Evolutionary conservation across 176 grass and related monocot species (phyloP), one percentile per base, ranked within the genome.

Genomic region (Ensete ventricosum): DNA sequence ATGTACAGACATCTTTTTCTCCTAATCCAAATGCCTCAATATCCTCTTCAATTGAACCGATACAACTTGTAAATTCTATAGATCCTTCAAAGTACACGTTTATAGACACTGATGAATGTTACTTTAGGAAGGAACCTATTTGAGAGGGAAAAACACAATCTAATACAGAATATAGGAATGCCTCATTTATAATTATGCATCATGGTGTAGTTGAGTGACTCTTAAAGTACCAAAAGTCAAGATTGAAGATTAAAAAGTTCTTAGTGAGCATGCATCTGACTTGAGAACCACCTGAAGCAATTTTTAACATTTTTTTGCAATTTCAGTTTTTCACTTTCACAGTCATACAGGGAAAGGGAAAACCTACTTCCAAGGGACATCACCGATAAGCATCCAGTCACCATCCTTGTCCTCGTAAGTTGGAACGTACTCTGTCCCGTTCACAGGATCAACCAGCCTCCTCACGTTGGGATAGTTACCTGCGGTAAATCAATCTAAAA

Each of bases 371-470:
- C 90, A 96, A 3, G 93, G 93, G 53, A 92, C 93, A 76, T 96
- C 93, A 14, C 93, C 93, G 43, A 92, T 87, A 53, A 96, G 93
- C 93, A 96, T 96, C 93, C 89, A 96, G 80, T 96, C 93, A 20
- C 93, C 93, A 53, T 96, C 93, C 72, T 84, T 96, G 81, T 96
- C 93, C 87, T 96, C 87, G 51, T 96, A 96, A 69, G 93, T 92
- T 17, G 89, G 87, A 64, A 92, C 85, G 49, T 92, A 96, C 82
- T 96, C 89, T 70, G 83, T 83, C 25, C 85, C 92, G 9, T 81
- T 90, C 71, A 81, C 79, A n/a, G 85, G 74, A 83, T 96, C 93
- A 34, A 96, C 83, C 55, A 90, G 82, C 73, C 76, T 81, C 29
- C 79, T 83, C 4, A 68, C 83, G 5, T 73, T 77, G 0, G 74